phyloP scores from a whole-genome alignment of 495 filamentous ascomycete species.

The Articulospora tetracladia region DNA sequence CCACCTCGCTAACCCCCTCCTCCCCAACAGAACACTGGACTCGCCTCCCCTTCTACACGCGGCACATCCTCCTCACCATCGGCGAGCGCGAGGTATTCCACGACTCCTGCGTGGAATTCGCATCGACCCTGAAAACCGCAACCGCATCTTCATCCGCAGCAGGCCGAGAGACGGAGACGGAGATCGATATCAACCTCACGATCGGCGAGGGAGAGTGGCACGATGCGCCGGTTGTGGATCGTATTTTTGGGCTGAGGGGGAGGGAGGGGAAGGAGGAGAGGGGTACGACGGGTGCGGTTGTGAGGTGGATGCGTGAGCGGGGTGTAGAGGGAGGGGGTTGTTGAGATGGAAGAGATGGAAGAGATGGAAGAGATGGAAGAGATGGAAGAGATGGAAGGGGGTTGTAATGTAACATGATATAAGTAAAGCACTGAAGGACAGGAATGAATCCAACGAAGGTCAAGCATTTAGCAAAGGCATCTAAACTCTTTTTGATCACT shows the following conservation, averaged over 20 bases:
- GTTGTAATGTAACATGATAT: no score
- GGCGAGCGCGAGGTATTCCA: conserved; percentile 3
- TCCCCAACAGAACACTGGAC: not conserved
- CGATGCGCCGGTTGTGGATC: conserved; percentile 1
- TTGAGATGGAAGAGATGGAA: not conserved
- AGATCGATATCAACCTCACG: not conserved
- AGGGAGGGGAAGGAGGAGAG: not conserved
- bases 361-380: not conserved
- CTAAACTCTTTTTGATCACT: no score
- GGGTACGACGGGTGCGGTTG: not conserved
- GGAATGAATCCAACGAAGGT: no score
- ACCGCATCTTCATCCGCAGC: no score
- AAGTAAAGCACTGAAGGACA: no score
- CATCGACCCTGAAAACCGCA: not conserved
- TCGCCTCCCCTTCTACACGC: not conserved
- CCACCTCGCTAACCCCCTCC: no score
- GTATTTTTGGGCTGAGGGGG: not conserved
- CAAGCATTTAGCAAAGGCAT: no score
- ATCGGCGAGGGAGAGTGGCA: conserved; percentile 5
- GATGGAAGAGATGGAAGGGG: not conserved
- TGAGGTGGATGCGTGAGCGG: not conserved
- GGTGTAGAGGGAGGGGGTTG: no score
- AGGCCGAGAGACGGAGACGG: not conserved
- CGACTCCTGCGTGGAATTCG: conserved; percentile 6
- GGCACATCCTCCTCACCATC: not conserved